Conservation (phyloP, 2,329 filamentous ascomycete genomes). For the Colletotrichum sidae region DNA sequence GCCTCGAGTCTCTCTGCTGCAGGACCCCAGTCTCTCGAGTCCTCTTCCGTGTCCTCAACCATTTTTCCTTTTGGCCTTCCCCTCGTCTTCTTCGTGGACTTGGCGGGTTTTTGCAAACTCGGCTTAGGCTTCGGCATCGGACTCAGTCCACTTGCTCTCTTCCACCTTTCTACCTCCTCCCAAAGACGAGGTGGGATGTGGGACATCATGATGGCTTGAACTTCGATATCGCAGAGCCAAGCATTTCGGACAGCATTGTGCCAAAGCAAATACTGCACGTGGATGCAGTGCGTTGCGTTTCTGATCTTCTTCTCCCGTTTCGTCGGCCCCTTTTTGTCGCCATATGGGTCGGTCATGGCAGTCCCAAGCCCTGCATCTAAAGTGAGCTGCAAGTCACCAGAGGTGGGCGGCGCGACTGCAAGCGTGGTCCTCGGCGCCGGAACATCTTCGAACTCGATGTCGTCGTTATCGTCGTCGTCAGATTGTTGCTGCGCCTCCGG, state of each 20-base stretch:
- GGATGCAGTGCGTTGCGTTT: slow-evolving; percentile 84
- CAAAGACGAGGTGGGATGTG: slow-evolving; percentile 76
- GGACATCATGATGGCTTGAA: slow-evolving; percentile 82
- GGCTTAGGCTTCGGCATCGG: slow-evolving; percentile 53
- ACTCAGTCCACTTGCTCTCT: slow-evolving; percentile 73
- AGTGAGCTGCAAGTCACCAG: slow-evolving; percentile 80
- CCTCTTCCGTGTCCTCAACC: slow-evolving; percentile 39
- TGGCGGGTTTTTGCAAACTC: slow-evolving; percentile 44
- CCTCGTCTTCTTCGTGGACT: slow-evolving; percentile 46
- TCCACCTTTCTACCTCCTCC: slow-evolving; percentile 81
- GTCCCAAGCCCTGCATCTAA: slow-evolving; percentile 69
- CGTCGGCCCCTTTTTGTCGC: slow-evolving; percentile 83
- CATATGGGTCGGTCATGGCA: slow-evolving; percentile 70
- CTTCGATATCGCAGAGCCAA: slow-evolving; percentile 82
- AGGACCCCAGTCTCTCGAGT: slow-evolving; percentile 75
- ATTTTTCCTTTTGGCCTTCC: slow-evolving; percentile 54
- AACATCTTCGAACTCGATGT: slow-evolving; percentile 73
- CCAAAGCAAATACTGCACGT: slow-evolving; percentile 88
- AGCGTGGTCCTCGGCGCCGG: slow-evolving; percentile 51
- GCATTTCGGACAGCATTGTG: slow-evolving; percentile 89
- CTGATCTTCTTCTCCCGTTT: slow-evolving; percentile 87
- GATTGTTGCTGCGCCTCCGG: slow-evolving; percentile 48
- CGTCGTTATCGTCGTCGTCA: slow-evolving; percentile 68
- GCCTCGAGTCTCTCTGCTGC: slow-evolving; percentile 77
- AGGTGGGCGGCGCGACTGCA: slow-evolving; percentile 59